Percentiles rank a stretch among this genome's conserved stretches.
phyloP scores from a whole-genome alignment of 1,284 basidiomycete genomes.

The Leucoagaricus sp. region DNA sequence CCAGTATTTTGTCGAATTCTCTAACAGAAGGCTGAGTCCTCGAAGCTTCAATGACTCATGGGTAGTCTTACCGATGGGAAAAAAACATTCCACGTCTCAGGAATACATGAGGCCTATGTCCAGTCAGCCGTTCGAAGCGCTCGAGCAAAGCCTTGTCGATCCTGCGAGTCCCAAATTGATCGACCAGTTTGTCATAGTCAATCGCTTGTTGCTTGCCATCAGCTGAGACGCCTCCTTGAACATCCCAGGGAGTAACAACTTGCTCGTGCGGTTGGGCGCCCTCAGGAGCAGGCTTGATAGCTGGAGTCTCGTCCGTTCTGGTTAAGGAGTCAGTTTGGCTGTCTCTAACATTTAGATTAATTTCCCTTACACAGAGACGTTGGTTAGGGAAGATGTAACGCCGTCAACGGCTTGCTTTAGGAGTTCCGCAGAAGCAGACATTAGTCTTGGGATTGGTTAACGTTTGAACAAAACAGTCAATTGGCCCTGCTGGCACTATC shows the following conservation, averaged over 20 bases:
- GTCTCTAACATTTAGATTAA: background rate
- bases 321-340: background rate
- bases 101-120: slow-evolving; percentile 88
- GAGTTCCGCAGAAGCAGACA: slow-evolving; percentile 3
- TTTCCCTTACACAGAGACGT: slow-evolving; percentile 3
- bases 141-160: slow-evolving; percentile 81
- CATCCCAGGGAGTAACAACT: slow-evolving; percentile 97
- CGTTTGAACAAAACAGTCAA: background rate
- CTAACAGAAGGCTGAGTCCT: slow-evolving; percentile 41
- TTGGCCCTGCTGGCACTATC: background rate
- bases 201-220: slow-evolving; percentile 92
- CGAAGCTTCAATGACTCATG: background rate
- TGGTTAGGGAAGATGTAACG: background rate
- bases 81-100: slow-evolving; percentile 96
- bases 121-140: slow-evolving; percentile 92
- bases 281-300: slow-evolving; percentile 1
- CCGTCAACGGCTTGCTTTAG: background rate
- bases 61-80: slow-evolving; percentile 80
- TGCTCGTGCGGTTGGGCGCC: slow-evolving; percentile 55
- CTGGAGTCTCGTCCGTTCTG: background rate
- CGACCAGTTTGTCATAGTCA: slow-evolving; percentile 95
- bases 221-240: slow-evolving; percentile 86
- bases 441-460: background rate
- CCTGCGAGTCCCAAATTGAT: slow-evolving; percentile 90
- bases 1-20: slow-evolving; percentile 92